Evolutionary conservation across 2,329 filamentous ascomycete species (phyloP).

Genomic region (Diplocarpon rosae): DNA sequence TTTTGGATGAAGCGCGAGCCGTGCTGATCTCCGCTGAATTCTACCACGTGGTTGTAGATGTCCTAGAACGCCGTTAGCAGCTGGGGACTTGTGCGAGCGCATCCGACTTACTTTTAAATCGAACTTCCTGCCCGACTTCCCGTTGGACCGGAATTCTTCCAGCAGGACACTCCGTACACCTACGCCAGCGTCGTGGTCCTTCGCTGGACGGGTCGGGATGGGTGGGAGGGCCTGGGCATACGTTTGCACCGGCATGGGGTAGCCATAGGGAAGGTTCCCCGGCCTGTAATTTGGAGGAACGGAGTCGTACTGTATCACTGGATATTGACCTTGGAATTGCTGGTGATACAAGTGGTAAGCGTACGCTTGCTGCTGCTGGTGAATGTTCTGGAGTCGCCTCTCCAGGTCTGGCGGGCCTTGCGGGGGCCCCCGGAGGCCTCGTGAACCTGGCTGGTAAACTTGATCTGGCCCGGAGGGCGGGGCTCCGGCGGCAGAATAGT

Average conservation of each 20-base stretch:
- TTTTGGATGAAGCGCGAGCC: slow-evolving; percentile 92
- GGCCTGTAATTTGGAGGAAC: slow-evolving; percentile 28
- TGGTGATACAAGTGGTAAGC: slow-evolving; percentile 30
- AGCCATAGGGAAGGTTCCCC: slow-evolving; percentile 28
- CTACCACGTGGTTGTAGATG: slow-evolving; percentile 77
- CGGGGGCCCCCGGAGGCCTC: slow-evolving; percentile 21
- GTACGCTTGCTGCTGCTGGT: slow-evolving; percentile 24
- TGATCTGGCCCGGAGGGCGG: slow-evolving; percentile 22
- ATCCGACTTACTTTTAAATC: slow-evolving; percentile 56
- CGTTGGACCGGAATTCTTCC: slow-evolving; percentile 68
- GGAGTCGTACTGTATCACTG: slow-evolving; percentile 31
- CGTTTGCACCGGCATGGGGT: slow-evolving; percentile 25
- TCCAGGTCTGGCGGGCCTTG: slow-evolving; percentile 22
- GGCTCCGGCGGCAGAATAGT: slow-evolving; percentile 18
- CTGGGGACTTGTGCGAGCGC: background rate
- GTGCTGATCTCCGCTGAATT: slow-evolving; percentile 92
- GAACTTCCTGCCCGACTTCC: slow-evolving; percentile 61
- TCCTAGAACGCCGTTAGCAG: slow-evolving; percentile 38
- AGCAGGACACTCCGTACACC: slow-evolving; percentile 61
- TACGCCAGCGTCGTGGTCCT: slow-evolving; percentile 30
- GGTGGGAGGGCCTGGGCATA: slow-evolving; percentile 15
- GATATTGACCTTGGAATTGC: slow-evolving; percentile 31
- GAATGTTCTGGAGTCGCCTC: slow-evolving; percentile 21
- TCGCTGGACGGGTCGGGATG: slow-evolving; percentile 24
- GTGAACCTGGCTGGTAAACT: slow-evolving; percentile 21